Evolutionary conservation across 2,329 filamentous ascomycete species (phyloP).

Genomic region (Sclerotinia trifoliorum): DNA sequence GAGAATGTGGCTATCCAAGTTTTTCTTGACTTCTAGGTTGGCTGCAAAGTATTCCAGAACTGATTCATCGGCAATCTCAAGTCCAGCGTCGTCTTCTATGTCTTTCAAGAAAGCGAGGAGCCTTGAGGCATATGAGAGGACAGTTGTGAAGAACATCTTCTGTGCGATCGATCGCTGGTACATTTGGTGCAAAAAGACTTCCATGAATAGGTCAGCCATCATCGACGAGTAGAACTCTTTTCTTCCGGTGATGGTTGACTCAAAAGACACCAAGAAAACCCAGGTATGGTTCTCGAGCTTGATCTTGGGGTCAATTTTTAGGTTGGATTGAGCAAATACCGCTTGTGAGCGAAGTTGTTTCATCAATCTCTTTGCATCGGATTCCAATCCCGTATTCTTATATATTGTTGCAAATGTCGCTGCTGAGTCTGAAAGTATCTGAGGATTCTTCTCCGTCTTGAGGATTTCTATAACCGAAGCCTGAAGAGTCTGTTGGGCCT

Average conservation of each 20-base stretch:
- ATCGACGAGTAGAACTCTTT: constrained; percentile 42
- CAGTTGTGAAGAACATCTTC: constrained; percentile 45
- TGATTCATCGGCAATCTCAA: constrained; percentile 38
- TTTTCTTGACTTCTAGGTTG: constrained; percentile 37
- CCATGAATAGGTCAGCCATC: constrained; percentile 45
- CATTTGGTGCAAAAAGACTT: constrained; percentile 45
- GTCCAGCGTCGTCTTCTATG: constrained; percentile 44
- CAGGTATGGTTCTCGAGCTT: constrained; percentile 42
- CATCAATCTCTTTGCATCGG: constrained; percentile 44
- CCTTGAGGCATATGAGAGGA: constrained; percentile 37
- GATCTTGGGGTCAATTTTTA: constrained; percentile 34
- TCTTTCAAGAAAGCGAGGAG: constrained; percentile 38
- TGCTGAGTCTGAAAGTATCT: constrained; percentile 51
- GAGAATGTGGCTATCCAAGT: constrained; percentile 34
- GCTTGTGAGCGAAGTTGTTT: constrained; percentile 51
- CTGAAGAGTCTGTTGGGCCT: constrained; percentile 29
- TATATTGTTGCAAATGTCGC: constrained; percentile 46
- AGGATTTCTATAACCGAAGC: constrained; percentile 43
- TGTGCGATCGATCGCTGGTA: constrained; percentile 43
- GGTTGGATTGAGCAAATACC: constrained; percentile 45
- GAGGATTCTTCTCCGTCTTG: constrained; percentile 44
- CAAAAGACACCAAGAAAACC: constrained; percentile 48
- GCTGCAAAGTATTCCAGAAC: constrained; percentile 42
- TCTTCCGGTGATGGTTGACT: constrained; percentile 44
- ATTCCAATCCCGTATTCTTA: constrained; percentile 44